phyloP scores from a whole-genome alignment of 2,329 filamentous ascomycete species.

The Ascochyta koolunga region DNA sequence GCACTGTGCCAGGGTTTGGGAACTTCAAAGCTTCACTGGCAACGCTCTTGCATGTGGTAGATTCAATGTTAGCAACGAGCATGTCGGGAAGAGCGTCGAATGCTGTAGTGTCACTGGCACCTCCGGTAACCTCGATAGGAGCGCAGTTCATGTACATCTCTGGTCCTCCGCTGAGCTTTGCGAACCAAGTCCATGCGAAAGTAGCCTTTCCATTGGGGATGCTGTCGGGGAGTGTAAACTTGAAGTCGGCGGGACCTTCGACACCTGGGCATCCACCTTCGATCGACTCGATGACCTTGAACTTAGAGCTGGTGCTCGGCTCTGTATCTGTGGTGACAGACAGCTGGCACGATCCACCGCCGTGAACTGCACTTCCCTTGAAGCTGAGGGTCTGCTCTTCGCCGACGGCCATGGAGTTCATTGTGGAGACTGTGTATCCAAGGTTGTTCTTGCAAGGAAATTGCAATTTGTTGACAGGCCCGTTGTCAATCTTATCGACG shows the following conservation, averaged over 20 bases:
- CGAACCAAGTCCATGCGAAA: conserved; percentile 93
- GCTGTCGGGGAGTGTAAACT: conserved; percentile 73
- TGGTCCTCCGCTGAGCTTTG: conserved; percentile 76
- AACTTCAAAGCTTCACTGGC: conserved; percentile 65
- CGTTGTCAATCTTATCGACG: conserved; percentile 61
- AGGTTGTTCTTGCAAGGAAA: conserved; percentile 71
- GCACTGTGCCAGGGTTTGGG: conserved; percentile 67
- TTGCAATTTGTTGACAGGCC: conserved; percentile 66
- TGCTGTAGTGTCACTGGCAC: conserved; percentile 58
- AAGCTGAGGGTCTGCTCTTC: conserved; percentile 67
- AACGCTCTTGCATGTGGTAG: conserved; percentile 57
- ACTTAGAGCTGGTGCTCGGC: conserved; percentile 61
- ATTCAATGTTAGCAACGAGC: conserved; percentile 71
- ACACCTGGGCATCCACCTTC: conserved; percentile 82
- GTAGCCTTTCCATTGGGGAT: conserved; percentile 78
- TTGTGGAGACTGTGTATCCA: conserved; percentile 38
- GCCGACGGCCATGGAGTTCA: conserved; percentile 65
- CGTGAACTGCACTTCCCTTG: conserved; percentile 76
- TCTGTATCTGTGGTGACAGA: conserved; percentile 72
- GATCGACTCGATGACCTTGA: conserved; percentile 89
- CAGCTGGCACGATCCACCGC: conserved; percentile 90
- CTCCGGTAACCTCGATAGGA: conserved; percentile 68
- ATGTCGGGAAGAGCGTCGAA: conserved; percentile 72
- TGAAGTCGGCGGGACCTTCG: conserved; percentile 66
- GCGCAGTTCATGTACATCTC: conserved; percentile 94